These are phyloP conservation scores for Fusarium palustre DNA, from an alignment of 2,329 filamentous ascomycete genomes.

Conservation along the genomic window DNA sequence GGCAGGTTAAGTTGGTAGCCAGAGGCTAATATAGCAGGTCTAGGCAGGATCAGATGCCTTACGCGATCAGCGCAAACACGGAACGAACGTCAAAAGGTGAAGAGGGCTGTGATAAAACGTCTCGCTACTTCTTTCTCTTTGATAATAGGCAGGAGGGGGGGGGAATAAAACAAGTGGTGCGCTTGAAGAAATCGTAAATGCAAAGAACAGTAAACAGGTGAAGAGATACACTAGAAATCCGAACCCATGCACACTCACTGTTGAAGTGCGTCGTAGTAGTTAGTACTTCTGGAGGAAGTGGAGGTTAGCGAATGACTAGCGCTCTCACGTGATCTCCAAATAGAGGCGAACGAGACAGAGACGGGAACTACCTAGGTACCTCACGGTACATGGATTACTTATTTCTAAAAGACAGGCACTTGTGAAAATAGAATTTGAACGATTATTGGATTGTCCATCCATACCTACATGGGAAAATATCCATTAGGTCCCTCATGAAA, in stretches of 20 bases:
- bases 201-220: neutral
- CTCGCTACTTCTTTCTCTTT: neutral
- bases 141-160: neutral
- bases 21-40: neutral
- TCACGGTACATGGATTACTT: no score
- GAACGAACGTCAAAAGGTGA: neutral
- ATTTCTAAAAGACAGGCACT: no score
- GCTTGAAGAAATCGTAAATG: constrained; percentile 2
- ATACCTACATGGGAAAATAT: no score
- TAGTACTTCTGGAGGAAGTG: constrained; percentile 5
- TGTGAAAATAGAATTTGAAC: neutral
- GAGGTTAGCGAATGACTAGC: neutral
- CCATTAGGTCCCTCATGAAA: no score
- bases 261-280: constrained; percentile 10
- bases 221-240: neutral
- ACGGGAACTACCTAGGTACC: no score
- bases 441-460: neutral
- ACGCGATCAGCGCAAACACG: neutral
- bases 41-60: neutral
- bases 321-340: constrained; percentile 1
- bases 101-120: neutral
- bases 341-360: no score
- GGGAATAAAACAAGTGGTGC: neutral
- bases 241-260: neutral
- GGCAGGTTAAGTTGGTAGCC: neutral